These are phyloP conservation scores for Scheffersomyces quercinus DNA, from an alignment of 1,139 yeast genomes.

Conservation along the genomic window DNA sequence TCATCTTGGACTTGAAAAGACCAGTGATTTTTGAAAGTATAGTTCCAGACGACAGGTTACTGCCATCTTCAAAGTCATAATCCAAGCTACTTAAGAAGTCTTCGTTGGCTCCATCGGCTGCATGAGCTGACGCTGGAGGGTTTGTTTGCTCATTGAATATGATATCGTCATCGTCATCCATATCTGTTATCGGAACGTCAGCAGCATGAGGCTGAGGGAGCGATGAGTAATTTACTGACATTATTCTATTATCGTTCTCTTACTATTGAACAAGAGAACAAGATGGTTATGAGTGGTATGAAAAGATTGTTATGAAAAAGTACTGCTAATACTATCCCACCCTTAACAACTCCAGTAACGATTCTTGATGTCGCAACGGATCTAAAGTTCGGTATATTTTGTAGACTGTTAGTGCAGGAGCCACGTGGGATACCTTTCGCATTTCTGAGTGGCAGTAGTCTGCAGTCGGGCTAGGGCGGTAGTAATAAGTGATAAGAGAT, in stretches of 20 bases:
- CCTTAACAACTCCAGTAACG: too few relatives aligned
- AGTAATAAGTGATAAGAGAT: too few relatives aligned
- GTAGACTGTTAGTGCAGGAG: too few relatives aligned
- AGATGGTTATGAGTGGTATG: too few relatives aligned
- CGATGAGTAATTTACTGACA: conserved; percentile 14
- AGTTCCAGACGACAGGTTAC: background rate
- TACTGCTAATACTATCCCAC: too few relatives aligned
- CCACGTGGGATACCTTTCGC: too few relatives aligned
- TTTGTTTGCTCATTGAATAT: conserved; percentile 22
- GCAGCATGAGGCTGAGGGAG: conserved; percentile 32
- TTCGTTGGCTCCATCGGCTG: conserved; percentile 8
- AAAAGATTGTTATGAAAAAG: too few relatives aligned
- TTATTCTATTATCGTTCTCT: background rate
- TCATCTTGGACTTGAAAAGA: background rate
- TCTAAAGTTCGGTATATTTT: too few relatives aligned
- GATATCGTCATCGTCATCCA: conserved; percentile 53
- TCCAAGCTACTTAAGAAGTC: conserved; percentile 24
- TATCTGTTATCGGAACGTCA: conserved; percentile 59
- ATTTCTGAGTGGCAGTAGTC: too few relatives aligned
- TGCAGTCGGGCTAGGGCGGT: too few relatives aligned
- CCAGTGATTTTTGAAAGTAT: background rate
- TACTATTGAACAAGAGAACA: too few relatives aligned
- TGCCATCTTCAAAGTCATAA: conserved; percentile 15
- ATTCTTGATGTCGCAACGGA: too few relatives aligned
- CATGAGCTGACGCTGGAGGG: background rate